phyloP scores from a whole-genome alignment of 805 yeast genomes.

The Brettanomyces nanus region DNA sequence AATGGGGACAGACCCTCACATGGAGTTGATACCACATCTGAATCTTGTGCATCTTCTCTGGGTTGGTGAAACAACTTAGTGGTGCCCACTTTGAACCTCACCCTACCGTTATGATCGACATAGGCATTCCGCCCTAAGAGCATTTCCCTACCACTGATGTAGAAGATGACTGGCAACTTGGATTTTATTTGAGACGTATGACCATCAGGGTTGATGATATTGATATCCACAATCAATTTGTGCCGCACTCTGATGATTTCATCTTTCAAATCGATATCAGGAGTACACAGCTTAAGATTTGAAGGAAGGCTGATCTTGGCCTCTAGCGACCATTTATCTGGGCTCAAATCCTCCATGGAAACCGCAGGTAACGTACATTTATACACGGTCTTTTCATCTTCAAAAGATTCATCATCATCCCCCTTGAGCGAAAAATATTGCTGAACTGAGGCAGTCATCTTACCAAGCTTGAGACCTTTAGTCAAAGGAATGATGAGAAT shows the following conservation, averaged over 20 bases:
- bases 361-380: constrained; percentile 31
- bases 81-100: constrained; percentile 17
- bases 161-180: constrained; percentile 38
- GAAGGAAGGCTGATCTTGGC: constrained; percentile 34
- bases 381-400: constrained; percentile 23
- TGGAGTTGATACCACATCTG: neutral
- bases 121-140: constrained; percentile 19
- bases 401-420: constrained; percentile 16
- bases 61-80: constrained; percentile 2
- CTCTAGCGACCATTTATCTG: constrained; percentile 39
- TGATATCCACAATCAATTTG: constrained; percentile 35
- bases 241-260: constrained; percentile 38
- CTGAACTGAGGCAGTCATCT: constrained; percentile 25
- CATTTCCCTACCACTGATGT: constrained; percentile 30
- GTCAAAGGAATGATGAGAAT: constrained; percentile 37
- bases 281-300: constrained; percentile 33
- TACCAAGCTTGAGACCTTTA: constrained; percentile 35
- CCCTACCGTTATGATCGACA: constrained; percentile 16
- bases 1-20: neutral
- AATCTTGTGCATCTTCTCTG: neutral
- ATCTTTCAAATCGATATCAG: constrained; percentile 32
- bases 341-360: constrained; percentile 24
- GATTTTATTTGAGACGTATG: constrained; percentile 45
- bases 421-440: constrained; percentile 23
- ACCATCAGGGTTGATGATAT: constrained; percentile 39